A percentile compares a stretch with the other conserved stretches of the same genome.
phyloP scores from a whole-genome alignment of 2,329 filamentous ascomycete species.

The Hawksworthiomyces lignivorus region DNA sequence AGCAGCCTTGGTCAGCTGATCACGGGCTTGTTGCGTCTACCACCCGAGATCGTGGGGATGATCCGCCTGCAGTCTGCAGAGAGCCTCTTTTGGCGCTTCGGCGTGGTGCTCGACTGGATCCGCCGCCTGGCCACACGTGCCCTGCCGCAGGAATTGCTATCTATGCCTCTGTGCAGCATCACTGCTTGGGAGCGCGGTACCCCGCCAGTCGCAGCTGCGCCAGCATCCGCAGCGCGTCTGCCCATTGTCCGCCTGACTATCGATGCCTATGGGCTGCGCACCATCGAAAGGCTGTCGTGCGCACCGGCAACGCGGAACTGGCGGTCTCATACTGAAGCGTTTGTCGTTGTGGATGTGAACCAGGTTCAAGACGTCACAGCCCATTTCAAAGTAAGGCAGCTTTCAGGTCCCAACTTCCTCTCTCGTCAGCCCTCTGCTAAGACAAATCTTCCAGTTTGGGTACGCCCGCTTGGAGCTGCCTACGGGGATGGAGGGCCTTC shows the following conservation, averaged over 20 bases:
- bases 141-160: background rate
- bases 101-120: background rate
- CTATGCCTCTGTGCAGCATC: background rate
- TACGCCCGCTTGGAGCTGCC: conserved; percentile 3
- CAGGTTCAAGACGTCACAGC: background rate
- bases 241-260: background rate
- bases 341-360: background rate
- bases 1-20: background rate
- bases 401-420: too few species aligned
- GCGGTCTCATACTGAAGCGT: background rate
- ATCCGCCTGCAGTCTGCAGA: background rate
- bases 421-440: background rate
- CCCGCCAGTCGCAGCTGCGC: too few species aligned
- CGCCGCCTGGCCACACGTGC: background rate
- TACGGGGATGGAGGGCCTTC: background rate
- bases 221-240: background rate
- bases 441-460: background rate
- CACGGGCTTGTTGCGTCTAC: background rate
- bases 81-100: conserved; percentile 1
- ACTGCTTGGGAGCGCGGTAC: conserved; percentile 1
- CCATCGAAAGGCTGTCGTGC: background rate
- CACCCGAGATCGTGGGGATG: conserved; percentile 1
- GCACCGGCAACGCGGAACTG: background rate
- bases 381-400: background rate
- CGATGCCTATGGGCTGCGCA: background rate